phyloP scores from a whole-genome alignment of 148 eudicot genomes.

The Persicaria maculosa region DNA sequence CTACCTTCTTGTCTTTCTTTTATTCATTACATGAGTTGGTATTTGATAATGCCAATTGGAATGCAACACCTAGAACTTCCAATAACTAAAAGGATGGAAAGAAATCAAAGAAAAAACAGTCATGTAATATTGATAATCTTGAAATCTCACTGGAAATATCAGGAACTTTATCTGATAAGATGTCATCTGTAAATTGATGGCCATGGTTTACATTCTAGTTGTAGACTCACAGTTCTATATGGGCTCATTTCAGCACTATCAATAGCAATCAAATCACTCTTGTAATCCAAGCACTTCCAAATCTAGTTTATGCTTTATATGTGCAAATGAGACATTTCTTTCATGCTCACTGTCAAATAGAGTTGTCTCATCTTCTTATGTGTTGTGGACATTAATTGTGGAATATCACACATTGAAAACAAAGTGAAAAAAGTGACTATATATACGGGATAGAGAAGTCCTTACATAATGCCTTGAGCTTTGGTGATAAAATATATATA shows the following conservation, averaged over 20 bases:
- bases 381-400: too few relatives aligned
- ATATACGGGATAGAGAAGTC: too few relatives aligned
- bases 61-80: conserved; percentile 4
- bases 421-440: too few relatives aligned
- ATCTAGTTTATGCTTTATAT: neutral
- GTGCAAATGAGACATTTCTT: neutral
- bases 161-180: too few relatives aligned
- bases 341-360: neutral
- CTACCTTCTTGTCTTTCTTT: conserved; percentile 2
- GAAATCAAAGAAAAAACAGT: neutral
- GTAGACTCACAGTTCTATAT: too few relatives aligned
- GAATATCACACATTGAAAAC: too few relatives aligned
- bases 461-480: too few relatives aligned
- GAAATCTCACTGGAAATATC: neutral
- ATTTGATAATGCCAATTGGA: neutral
- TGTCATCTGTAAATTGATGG: too few relatives aligned
- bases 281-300: neutral
- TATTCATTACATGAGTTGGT: neutral
- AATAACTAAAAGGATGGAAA: neutral
- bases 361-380: neutral
- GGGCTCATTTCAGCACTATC: neutral
- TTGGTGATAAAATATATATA: too few relatives aligned
- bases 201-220: too few relatives aligned
- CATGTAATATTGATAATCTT: neutral
- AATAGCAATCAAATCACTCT: conserved; percentile 1